These are phyloP conservation scores for Pleurotus djamor DNA, from an alignment of 768 basidiomycete species.

Conservation along the genomic window DNA sequence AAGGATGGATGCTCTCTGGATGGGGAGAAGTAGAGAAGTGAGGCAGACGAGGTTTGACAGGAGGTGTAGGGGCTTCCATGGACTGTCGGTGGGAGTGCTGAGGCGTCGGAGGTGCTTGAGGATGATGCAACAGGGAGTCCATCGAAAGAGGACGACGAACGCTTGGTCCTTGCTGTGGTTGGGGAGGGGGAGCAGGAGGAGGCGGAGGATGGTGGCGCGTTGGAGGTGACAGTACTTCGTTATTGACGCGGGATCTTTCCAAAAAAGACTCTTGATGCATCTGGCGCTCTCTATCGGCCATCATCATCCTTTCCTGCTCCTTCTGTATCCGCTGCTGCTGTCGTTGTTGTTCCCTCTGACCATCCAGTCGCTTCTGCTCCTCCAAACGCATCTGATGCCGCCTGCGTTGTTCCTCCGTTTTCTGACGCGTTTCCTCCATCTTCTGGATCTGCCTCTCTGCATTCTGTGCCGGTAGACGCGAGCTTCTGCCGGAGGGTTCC, in stretches of 20 bases:
- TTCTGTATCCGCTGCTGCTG: constrained; percentile 22
- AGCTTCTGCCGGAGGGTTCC: neutral
- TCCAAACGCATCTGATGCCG: constrained; percentile 16
- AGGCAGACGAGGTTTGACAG: neutral
- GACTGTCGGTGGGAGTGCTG: neutral
- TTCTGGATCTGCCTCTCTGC: constrained; percentile 10
- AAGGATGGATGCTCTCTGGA: neutral
- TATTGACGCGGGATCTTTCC: neutral
- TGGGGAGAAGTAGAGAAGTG: neutral
- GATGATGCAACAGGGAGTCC: constrained; percentile 2
- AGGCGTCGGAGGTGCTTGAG: neutral
- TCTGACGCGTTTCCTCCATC: constrained; percentile 11
- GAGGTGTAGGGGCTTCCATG: neutral
- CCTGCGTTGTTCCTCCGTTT: constrained; percentile 16
- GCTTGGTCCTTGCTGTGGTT: neutral
- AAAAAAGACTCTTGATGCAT: neutral
- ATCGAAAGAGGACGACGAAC: constrained; percentile 2
- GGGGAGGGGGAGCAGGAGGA: neutral
- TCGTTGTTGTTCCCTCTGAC: constrained; percentile 19
- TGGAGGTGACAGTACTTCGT: neutral
- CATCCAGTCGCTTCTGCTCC: constrained; percentile 11
- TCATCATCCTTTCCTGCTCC: constrained; percentile 22
- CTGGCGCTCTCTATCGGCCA: constrained; percentile 10
- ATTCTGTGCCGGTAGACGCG: constrained; percentile 12
- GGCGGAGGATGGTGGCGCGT: neutral